Conservation (phyloP, 1,284 basidiomycete species). For the Cutaneotrichosporon sp. region DNA sequence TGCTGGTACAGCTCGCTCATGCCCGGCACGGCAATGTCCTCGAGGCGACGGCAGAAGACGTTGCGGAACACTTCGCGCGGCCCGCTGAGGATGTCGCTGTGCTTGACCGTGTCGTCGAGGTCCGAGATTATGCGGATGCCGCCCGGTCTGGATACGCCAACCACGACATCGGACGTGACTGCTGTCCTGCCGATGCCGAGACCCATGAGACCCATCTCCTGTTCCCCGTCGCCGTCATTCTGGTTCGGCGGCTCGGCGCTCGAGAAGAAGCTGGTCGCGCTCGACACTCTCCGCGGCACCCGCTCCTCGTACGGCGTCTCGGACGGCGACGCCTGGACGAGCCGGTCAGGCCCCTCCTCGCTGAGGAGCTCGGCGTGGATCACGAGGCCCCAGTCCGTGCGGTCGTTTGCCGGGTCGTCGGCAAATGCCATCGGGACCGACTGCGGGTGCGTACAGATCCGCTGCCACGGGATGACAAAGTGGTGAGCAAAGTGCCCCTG, state of each 20-base stretch:
- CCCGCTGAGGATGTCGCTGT: slow-evolving; percentile 70
- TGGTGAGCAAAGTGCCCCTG: slow-evolving; percentile 71
- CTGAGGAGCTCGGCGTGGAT: slow-evolving; percentile 29
- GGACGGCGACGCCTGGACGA: slow-evolving; percentile 6
- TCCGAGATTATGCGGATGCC: slow-evolving; percentile 80
- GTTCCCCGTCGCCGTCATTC: slow-evolving; percentile 25
- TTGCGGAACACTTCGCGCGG: slow-evolving; percentile 69
- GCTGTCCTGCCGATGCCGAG: slow-evolving; percentile 20
- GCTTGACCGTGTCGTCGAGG: slow-evolving; percentile 91
- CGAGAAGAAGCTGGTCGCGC: slow-evolving; percentile 18
- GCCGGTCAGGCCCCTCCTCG: slow-evolving; percentile 15
- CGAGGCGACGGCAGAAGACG: slow-evolving; percentile 59
- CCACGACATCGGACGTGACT: slow-evolving; percentile 27
- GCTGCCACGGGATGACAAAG: slow-evolving; percentile 67
- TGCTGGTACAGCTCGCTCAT: slow-evolving; percentile 79
- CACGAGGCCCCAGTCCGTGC: slow-evolving; percentile 25
- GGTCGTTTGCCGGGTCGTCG: slow-evolving; percentile 56
- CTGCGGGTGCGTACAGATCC: slow-evolving; percentile 63
- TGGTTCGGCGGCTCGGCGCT: slow-evolving; percentile 18
- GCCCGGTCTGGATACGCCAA: slow-evolving; percentile 28
- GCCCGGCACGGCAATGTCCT: slow-evolving; percentile 76
- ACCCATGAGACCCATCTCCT: slow-evolving; percentile 29
- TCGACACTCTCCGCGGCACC: slow-evolving; percentile 4
- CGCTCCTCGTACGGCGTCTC: not conserved
- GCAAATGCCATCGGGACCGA: slow-evolving; percentile 64